These are phyloP conservation scores for Cercospora nicotianae DNA, from an alignment of 2,329 filamentous ascomycete species.

Conservation along the genomic window DNA sequence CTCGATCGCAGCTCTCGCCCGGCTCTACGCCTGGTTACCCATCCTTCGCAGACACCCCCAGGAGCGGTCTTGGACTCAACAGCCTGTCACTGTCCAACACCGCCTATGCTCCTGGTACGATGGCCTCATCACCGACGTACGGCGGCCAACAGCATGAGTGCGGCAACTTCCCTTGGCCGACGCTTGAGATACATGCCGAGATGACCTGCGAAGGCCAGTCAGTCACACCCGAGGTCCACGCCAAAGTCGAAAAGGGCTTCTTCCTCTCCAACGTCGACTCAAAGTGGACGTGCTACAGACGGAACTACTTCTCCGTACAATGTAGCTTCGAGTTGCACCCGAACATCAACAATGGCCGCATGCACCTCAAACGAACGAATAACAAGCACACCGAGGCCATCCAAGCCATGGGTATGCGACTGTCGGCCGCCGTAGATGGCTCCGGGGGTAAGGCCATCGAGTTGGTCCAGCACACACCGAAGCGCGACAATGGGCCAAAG, in stretches of 20 bases:
- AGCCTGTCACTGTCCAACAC: slow-evolving; percentile 31
- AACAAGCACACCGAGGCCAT: slow-evolving; percentile 55
- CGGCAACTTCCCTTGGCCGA: slow-evolving; percentile 48
- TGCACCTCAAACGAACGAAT: slow-evolving; percentile 57
- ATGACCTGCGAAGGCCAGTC: slow-evolving; percentile 60
- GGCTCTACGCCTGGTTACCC: slow-evolving; percentile 32
- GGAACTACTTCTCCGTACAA: slow-evolving; percentile 86
- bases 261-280: slow-evolving; percentile 67
- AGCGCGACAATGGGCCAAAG: slow-evolving; percentile 84
- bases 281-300: slow-evolving; percentile 88
- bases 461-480: slow-evolving; percentile 86
- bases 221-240: slow-evolving; percentile 72
- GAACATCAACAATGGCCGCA: slow-evolving; percentile 56
- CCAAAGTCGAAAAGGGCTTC: slow-evolving; percentile 86
- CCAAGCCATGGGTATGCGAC: slow-evolving; percentile 75
- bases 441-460: slow-evolving; percentile 75
- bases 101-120: slow-evolving; percentile 27
- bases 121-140: slow-evolving; percentile 36
- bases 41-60: slow-evolving; percentile 37
- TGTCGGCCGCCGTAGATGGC: slow-evolving; percentile 79
- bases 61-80: slow-evolving; percentile 30
- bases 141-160: slow-evolving; percentile 32
- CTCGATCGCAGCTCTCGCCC: slow-evolving; percentile 34
- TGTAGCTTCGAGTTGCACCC: slow-evolving; percentile 74
- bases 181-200: slow-evolving; percentile 56